Conservation (phyloP, 805 yeast genomes). For the Yarrowia sp. region DNA sequence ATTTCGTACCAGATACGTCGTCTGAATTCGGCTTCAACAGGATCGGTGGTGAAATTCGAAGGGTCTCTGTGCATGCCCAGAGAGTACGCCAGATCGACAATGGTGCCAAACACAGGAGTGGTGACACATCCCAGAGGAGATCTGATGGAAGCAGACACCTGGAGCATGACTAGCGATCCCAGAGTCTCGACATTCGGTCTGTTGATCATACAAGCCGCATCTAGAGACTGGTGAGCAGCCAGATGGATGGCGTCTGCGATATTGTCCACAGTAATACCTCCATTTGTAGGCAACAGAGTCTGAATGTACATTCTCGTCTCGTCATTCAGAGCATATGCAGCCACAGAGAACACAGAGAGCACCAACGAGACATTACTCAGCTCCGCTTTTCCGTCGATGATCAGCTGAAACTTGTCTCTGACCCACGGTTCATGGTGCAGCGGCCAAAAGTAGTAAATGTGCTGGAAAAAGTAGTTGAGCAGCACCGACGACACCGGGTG, state of each 20-base stretch:
- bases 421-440: conserved; percentile 33
- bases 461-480: conserved; percentile 32
- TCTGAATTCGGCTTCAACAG: conserved; percentile 48
- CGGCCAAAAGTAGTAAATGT: conserved; percentile 38
- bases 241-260: conserved; percentile 9
- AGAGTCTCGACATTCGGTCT: conserved; percentile 34
- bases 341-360: conserved; percentile 16
- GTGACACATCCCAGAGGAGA: conserved; percentile 38
- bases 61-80: conserved; percentile 52
- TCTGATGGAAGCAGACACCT: conserved; percentile 5
- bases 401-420: conserved; percentile 33
- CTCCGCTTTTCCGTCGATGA: conserved; percentile 11
- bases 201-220: conserved; percentile 10
- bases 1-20: conserved; percentile 46
- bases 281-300: neutral
- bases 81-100: conserved; percentile 48
- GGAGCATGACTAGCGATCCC: conserved; percentile 31
- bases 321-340: conserved; percentile 8
- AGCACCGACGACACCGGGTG: conserved; percentile 27
- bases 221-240: conserved; percentile 28
- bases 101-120: conserved; percentile 43
- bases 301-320: neutral
- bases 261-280: neutral
- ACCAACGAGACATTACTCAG: conserved; percentile 18
- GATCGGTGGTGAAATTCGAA: conserved; percentile 47